A percentile compares a stretch with the other conserved stretches of the same genome.
Evolutionary conservation across 2,329 filamentous ascomycete genomes (phyloP).

Genomic region (Penicillium sumatraense): DNA sequence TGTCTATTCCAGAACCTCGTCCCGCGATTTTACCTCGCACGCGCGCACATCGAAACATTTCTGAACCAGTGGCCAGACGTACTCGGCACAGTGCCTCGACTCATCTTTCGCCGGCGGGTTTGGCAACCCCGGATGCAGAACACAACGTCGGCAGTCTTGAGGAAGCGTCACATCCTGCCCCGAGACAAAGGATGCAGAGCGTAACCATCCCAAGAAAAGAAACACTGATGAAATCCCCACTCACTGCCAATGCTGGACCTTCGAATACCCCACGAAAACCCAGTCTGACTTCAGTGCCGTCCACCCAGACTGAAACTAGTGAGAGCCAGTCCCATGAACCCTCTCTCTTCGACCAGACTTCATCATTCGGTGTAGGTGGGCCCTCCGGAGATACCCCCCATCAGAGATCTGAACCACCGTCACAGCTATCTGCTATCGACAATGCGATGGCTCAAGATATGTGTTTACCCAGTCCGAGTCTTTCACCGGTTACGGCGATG

Average conservation of each 20-base stretch:
- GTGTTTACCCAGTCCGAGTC: conserved; percentile 88
- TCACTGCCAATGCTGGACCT: conserved; percentile 37
- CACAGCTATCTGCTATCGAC: conserved; percentile 61
- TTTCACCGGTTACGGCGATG: conserved; percentile 86
- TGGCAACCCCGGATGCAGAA: conserved; percentile 49
- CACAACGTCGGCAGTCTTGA: conserved; percentile 33
- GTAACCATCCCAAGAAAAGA: conserved; percentile 38
- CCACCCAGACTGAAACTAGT: conserved; percentile 12
- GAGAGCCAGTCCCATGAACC: conserved; percentile 16
- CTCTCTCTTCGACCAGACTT: conserved; percentile 26
- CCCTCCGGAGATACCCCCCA: conserved; percentile 26
- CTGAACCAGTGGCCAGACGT: conserved; percentile 56
- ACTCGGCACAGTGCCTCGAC: conserved; percentile 35
- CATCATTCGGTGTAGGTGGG: conserved; percentile 29
- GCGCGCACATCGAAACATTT: conserved; percentile 43
- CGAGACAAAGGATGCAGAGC: conserved; percentile 39
- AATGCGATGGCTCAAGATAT: conserved; percentile 80
- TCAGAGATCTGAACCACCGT: conserved; percentile 24
- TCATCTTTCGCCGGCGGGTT: conserved; percentile 36
- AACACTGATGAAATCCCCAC: conserved; percentile 35
- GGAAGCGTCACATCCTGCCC: conserved; percentile 29
- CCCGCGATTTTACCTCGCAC: conserved; percentile 49
- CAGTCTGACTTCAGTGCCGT: conserved; percentile 4
- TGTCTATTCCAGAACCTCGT: conserved; percentile 57
- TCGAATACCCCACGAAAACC: conserved; percentile 21